Evolutionary conservation across 306 rosid species (phyloP), one percentile per base, ranked within the genome.

Genomic region (Prunus mira): DNA sequence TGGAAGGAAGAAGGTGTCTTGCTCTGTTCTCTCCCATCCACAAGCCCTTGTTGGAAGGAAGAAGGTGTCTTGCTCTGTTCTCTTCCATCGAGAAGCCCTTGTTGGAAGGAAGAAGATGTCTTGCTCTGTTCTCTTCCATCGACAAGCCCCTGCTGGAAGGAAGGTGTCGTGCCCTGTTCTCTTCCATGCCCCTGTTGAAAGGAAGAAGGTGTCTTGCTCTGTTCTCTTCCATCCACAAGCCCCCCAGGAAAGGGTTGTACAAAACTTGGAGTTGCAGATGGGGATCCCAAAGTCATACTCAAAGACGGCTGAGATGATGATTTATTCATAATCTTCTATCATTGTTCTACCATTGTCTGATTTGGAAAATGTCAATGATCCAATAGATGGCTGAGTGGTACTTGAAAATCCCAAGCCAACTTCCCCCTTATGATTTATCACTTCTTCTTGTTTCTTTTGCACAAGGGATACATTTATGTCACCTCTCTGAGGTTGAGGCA

Each of bases 231-330:
- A 66, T 92, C 97, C 67, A 65, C 78, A 69, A 61, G 78, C 58
- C 87, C 88, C 25, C 87, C 84, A 67, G 87, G 49, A 66, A 88
- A 89, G 66, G 93, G 84, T 7, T 76, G 76, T 52, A 78, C 80
- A 73, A 88, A 78, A 81, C 65, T 90, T 57, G 82, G 62, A 20
- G 80, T 73, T 54, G 84, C 84, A 18, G 84, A 87, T 34, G 91
- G 86, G 74, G 86, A 84, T 77, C 96, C 97, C 82, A 95, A 78
- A 65, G 82, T 84, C 91, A 92, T 95, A 78, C 65, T 87, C 84
- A 95, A 86, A 69, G 91, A 95, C 38, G 97, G 93, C 72, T 76
- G 88, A 25, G 82, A 68, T 60, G 73, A 82, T 67, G 89, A 74
- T 51, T 85, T 91, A 28, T 74, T 81, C 55, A 71, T 73, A 76